Percentiles rank a stretch among this genome's conserved stretches.
Evolutionary conservation across 1,284 basidiomycete species (phyloP).

Genomic region (Pseudozyma sp.): DNA sequence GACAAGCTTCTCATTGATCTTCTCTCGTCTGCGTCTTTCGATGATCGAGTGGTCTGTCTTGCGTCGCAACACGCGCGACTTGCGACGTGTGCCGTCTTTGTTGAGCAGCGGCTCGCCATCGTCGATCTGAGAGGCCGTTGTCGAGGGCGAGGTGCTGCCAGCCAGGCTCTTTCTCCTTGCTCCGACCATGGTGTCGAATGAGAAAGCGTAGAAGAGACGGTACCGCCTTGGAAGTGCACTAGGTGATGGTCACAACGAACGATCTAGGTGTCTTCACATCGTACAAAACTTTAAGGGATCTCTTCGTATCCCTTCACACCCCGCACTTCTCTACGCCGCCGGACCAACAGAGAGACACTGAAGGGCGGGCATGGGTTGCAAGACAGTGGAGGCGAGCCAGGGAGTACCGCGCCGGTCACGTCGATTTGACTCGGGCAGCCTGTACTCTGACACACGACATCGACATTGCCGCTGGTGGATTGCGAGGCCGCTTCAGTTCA

Average conservation of each 20-base stretch:
- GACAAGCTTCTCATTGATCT: slow-evolving; percentile 68
- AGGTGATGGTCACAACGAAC: not conserved
- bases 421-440: not conserved
- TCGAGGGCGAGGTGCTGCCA: slow-evolving; percentile 5
- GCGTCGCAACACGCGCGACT: slow-evolving; percentile 57
- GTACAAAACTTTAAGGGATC: slow-evolving; percentile 2
- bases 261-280: not conserved
- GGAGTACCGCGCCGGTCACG: slow-evolving; percentile 37
- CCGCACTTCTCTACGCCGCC: slow-evolving; percentile 2
- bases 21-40: slow-evolving; percentile 64
- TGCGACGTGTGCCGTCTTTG: slow-evolving; percentile 51
- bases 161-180: slow-evolving; percentile 9
- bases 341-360: no score
- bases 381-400: not conserved
- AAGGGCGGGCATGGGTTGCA: not conserved
- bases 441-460: slow-evolving; percentile 44
- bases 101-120: slow-evolving; percentile 25
- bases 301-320: not conserved
- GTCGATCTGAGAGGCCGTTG: not conserved
- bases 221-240: not conserved
- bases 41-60: slow-evolving; percentile 68
- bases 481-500: not conserved
- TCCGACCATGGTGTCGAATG: slow-evolving; percentile 6
- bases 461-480: slow-evolving; percentile 9
- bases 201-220: not conserved